A percentile compares a stretch with the other conserved stretches of the same genome.
phyloP scores from a whole-genome alignment of 1,139 yeast species.

The Taphrina communis region DNA sequence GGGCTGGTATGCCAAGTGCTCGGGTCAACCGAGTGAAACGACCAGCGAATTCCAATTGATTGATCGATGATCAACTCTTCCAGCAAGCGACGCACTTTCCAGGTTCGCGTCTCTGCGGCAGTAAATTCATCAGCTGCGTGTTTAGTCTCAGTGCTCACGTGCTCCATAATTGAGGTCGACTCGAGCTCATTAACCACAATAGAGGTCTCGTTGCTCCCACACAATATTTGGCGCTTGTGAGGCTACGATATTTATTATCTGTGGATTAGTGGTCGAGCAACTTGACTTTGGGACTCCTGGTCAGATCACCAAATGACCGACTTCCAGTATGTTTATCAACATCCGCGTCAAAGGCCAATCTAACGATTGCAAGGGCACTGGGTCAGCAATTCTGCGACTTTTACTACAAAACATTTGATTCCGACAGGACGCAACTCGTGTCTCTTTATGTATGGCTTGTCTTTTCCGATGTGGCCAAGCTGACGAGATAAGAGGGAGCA shows the following conservation, averaged over 20 bases:
- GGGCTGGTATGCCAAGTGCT: conserved; percentile 5
- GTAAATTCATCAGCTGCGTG: neutral
- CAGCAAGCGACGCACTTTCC: too few relatives aligned
- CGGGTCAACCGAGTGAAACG: conserved; percentile 2
- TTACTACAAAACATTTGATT: conserved; percentile 93
- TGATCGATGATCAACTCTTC: neutral
- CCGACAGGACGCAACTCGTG: conserved; percentile 90
- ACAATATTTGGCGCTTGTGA: neutral
- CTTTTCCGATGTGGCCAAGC: neutral
- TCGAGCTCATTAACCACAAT: neutral
- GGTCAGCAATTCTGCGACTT: conserved; percentile 66
- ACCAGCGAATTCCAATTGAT: neutral
- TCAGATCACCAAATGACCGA: conserved; percentile 18
- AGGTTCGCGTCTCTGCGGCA: neutral
- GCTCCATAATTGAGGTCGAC: neutral
- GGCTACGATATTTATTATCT: too few relatives aligned
- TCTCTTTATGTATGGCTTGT: conserved; percentile 70
- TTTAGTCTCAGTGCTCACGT: neutral
- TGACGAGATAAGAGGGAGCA: conserved; percentile 69
- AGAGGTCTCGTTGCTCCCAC: neutral
- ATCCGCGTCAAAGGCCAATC: neutral
- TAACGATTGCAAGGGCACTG: conserved; percentile 21
- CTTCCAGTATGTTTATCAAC: conserved; percentile 21
- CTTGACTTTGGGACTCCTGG: too few relatives aligned
- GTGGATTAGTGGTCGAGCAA: too few relatives aligned